Evolutionary conservation across 495 filamentous ascomycete genomes (phyloP), one percentile per base, ranked within the genome.

Genomic region (Penicillium cosmopolitanum): DNA sequence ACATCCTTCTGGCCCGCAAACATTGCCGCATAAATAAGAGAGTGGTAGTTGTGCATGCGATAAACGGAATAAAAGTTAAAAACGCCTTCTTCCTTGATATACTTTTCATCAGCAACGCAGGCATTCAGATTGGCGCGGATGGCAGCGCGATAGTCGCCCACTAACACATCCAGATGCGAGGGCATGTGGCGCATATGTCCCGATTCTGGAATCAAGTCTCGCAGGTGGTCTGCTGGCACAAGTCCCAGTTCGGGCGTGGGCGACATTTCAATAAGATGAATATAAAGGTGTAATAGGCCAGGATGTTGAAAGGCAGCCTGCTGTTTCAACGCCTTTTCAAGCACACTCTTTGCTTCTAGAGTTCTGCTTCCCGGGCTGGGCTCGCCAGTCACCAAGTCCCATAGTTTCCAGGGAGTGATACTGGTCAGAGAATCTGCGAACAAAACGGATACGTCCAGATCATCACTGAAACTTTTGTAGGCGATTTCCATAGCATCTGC

Each of bases 201-300:
- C 0, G 82, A 74, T 55, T 89, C 85, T 0, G 87, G 87, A 16
- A 86, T 76, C 0, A 89, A 77, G 11, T 75, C 75, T 4, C 85
- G 81, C n/a, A 90, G 77, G 25, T 75, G 70, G 58, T 88, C 82
- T 0, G 85, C 84, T 0, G 76, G 75, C 6, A 70, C 66, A 2
- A 88, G 65, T 0, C 81, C 86, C 1, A 66, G 51, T 55, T 88
- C 86, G 0, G 87, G 86, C 4, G 74, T 78, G 0, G 67, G 61
- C 0, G 86, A 89, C 86, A 89, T 89, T 64, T 90, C 87, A 70
- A 88, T 85, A 4, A 87, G 76, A 64, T 90, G 87, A 40, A 89
- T 89, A 61, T 89, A 89, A 1, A 85, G 70, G 61, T 90, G 87
- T 8, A 89, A 69, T 5, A 90, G 66, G 3, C 85, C 87, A 0